These are phyloP conservation scores for Fusarium citri DNA, from an alignment of 2,329 filamentous ascomycete species.

Conservation along the genomic window DNA sequence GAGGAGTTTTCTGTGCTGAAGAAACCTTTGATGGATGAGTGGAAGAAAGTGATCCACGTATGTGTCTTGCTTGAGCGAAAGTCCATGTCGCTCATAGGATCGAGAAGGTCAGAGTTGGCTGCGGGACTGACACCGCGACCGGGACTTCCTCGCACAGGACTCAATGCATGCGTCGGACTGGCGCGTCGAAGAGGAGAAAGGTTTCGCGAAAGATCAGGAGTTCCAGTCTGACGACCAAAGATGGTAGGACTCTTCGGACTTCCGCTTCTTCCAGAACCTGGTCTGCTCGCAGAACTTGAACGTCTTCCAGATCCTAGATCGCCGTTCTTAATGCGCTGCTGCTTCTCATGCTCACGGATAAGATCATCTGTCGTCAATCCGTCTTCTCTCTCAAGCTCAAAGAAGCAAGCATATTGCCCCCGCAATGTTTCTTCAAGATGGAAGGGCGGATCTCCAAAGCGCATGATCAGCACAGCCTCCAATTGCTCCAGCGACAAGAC, in stretches of 20 bases:
- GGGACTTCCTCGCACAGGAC: slow-evolving; percentile 30
- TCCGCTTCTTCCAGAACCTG: slow-evolving; percentile 31
- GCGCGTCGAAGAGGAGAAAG: slow-evolving; percentile 33
- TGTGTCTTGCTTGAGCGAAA: slow-evolving; percentile 57
- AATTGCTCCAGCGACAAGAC: slow-evolving; percentile 58
- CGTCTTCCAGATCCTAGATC: slow-evolving; percentile 29
- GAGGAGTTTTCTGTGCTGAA: slow-evolving; percentile 51
- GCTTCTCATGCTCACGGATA: slow-evolving; percentile 53
- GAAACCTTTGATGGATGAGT: slow-evolving; percentile 55
- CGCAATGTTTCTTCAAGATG: slow-evolving; percentile 57
- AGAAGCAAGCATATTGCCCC: slow-evolving; percentile 60
- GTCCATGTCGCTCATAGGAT: slow-evolving; percentile 51
- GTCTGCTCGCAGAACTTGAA: slow-evolving; percentile 40
- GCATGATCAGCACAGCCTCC: slow-evolving; percentile 57
- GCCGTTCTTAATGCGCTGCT: slow-evolving; percentile 40
- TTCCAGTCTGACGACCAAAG: slow-evolving; percentile 27
- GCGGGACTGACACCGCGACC: slow-evolving; percentile 45
- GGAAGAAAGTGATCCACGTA: slow-evolving; percentile 56
- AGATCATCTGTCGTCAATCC: slow-evolving; percentile 57
- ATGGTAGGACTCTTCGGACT: slow-evolving; percentile 30
- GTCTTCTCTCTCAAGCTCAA: slow-evolving; percentile 58
- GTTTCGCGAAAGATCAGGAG: slow-evolving; percentile 36
- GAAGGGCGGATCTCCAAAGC: slow-evolving; percentile 55
- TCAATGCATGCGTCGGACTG: slow-evolving; percentile 20
- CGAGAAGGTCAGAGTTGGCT: slow-evolving; percentile 48